Base-by-base conservation (phyloP, 2,329 filamentous ascomycete genomes). In the Arthroderma sp. region DNA sequence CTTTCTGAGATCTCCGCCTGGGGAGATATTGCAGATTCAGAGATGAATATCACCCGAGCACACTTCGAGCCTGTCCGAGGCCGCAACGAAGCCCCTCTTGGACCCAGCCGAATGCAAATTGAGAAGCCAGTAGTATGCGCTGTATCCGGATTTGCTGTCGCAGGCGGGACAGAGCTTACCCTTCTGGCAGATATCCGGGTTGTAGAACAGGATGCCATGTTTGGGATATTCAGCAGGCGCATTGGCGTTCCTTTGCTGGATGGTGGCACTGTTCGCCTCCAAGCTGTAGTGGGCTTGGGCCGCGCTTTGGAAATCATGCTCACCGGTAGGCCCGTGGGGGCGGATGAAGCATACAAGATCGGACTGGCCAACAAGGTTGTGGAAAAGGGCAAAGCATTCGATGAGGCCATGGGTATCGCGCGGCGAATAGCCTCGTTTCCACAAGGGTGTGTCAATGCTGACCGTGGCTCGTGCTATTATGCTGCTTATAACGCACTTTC, bases 281-380 rank as follows among this genome's bases (percentile, higher is more conserved):
- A 70, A 46, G 63, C 63, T 1, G 62, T 75, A 38, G 57, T 77
- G 22, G 74, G 74, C 0, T 59, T 77, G 1, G 71, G 72, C 0
- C 55, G 71, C 2, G 73, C 74, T 0, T 49, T 77, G 44, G 74
- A 77, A 54, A 71, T 77, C 67, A 73, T 77, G 10, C 58, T 78
- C 4, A 77, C 74, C 0, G 74, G 75, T 0, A 58, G 72, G 1
- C 52, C 64, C 0, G 70, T 77, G 0, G 50, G 49, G 0, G 73
- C 73, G 0, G 51, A 63, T 11, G 73, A 78, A 50, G 73, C 73
- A 0, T 50, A 73, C 29, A 41, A 53, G 1, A 73, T 75, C 60
- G 74, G 73, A 0, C 59, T 77, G 5, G 73, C 67, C 6, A 76
- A 70, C 52, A 61, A 73, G 0, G 65, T 77, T 0, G 72, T 76